Conservation (phyloP, 2,329 filamentous ascomycete species). For the Xylaria sp. region DNA sequence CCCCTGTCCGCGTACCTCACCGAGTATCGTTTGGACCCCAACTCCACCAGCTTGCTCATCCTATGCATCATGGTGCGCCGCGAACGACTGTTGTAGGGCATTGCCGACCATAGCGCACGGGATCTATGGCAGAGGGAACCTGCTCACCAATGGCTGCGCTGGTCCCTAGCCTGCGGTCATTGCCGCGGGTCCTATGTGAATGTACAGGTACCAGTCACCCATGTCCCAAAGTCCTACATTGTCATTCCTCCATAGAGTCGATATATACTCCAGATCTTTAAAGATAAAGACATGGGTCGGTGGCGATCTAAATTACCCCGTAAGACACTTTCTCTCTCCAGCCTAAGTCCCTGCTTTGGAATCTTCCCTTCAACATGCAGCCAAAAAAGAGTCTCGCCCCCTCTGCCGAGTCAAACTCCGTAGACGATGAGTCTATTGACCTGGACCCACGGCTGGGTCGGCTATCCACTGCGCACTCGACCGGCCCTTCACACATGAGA, state of each 20-base stretch:
- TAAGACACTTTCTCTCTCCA: conserved; percentile 43
- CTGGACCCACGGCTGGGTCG: conserved; percentile 44
- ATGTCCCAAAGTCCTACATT: conserved; percentile 50
- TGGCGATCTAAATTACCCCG: conserved; percentile 47
- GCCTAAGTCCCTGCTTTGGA: conserved; percentile 38
- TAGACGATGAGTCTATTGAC: conserved; percentile 42
- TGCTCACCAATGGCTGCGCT: conserved; percentile 46
- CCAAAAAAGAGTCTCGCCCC: conserved; percentile 45
- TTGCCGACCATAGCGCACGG: conserved; percentile 47
- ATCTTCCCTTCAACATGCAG: conserved; percentile 43
- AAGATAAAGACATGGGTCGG: conserved; percentile 50
- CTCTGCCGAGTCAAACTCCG: conserved; percentile 42
- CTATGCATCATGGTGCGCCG: conserved; percentile 49
- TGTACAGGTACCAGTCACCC: conserved; percentile 47
- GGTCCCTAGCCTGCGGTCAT: conserved; percentile 45
- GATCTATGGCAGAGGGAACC: conserved; percentile 46
- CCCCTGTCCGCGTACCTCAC: conserved; percentile 47
- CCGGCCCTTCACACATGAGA: conserved; percentile 38
- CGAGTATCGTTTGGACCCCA: conserved; percentile 51
- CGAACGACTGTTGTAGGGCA: conserved; percentile 47
- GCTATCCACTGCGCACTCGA: conserved; percentile 36
- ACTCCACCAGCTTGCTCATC: conserved; percentile 47
- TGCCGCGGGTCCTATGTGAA: conserved; percentile 47
- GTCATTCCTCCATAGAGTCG: conserved; percentile 46
- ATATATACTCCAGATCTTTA: conserved; percentile 42